Conservation (phyloP, 805 yeast genomes). For the Martiniozyma abietophila region DNA sequence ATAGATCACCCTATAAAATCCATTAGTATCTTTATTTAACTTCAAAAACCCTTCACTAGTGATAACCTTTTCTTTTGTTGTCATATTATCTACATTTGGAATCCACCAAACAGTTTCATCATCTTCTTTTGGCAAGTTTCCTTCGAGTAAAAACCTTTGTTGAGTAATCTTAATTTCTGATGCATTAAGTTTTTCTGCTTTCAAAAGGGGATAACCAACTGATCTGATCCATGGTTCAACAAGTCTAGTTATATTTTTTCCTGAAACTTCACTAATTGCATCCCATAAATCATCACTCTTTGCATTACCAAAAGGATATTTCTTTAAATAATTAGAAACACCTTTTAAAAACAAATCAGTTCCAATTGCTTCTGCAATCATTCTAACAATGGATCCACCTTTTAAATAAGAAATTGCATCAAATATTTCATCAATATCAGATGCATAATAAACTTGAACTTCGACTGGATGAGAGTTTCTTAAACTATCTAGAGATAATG, state of each 20-base stretch:
- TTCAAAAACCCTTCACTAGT: constrained; percentile 26
- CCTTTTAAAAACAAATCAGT: constrained; percentile 62
- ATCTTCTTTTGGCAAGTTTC: constrained; percentile 47
- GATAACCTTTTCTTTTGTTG: constrained; percentile 15
- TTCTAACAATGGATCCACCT: constrained; percentile 70
- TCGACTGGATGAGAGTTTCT: constrained; percentile 71
- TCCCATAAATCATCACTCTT: constrained; percentile 67
- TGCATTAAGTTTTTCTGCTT: constrained; percentile 32
- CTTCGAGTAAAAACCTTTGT: constrained; percentile 53
- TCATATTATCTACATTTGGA: constrained; percentile 30
- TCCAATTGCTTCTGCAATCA: constrained; percentile 68
- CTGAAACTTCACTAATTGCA: constrained; percentile 53
- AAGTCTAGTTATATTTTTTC: constrained; percentile 46
- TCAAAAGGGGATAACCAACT: constrained; percentile 64
- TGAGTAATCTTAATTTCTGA: constrained; percentile 38
- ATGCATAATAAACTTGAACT: constrained; percentile 70
- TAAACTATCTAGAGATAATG: constrained; percentile 46
- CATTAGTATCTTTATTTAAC: constrained; percentile 40
- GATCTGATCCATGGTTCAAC: constrained; percentile 68
- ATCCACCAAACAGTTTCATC: constrained; percentile 53
- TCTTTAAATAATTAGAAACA: constrained; percentile 57
- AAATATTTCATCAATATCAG: constrained; percentile 73
- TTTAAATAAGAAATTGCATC: constrained; percentile 75
- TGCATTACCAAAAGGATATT: constrained; percentile 60
- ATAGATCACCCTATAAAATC: constrained; percentile 48